Evolutionary conservation across 495 filamentous ascomycete genomes (phyloP).

Genomic region (Lindgomyces ingoldianus): DNA sequence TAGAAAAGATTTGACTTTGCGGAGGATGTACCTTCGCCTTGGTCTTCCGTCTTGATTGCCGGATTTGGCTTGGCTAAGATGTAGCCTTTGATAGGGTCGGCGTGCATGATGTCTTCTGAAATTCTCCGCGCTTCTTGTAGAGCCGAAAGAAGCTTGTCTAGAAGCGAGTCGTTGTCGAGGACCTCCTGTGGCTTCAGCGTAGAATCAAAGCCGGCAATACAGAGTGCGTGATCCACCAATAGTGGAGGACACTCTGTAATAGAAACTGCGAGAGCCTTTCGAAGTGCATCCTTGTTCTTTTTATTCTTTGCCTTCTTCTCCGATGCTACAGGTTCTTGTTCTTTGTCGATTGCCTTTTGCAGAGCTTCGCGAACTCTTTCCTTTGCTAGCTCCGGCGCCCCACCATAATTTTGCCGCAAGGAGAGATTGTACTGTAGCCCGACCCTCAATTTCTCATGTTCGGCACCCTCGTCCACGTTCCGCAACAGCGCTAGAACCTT

Average conservation of each 20-base stretch:
- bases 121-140: constrained; percentile 68
- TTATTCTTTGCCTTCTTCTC: constrained; percentile 76
- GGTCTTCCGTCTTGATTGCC: constrained; percentile 22
- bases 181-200: constrained; percentile 65
- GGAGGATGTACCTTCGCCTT: constrained; percentile 21
- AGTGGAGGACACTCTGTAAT: constrained; percentile 86
- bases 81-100: constrained; percentile 68
- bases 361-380: constrained; percentile 71
- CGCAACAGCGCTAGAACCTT: constrained; percentile 78
- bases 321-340: constrained; percentile 50
- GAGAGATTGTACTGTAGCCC: constrained; percentile 78
- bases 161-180: constrained; percentile 61
- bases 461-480: constrained; percentile 74
- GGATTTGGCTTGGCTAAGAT: constrained; percentile 74
- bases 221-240: constrained; percentile 82
- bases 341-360: constrained; percentile 61
- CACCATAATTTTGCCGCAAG: constrained; percentile 77
- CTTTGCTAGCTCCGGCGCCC: constrained; percentile 70
- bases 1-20: constrained; percentile 63
- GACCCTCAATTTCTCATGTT: constrained; percentile 69
- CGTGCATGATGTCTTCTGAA: constrained; percentile 60
- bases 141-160: constrained; percentile 63
- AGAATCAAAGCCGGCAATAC: constrained; percentile 65
- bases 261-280: constrained; percentile 75
- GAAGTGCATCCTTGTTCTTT: constrained; percentile 69